A percentile compares a stretch with the other conserved stretches of the same genome.
Conservation (phyloP, 495 filamentous ascomycete genomes). For the Lasiosphaeriaceae sp. region DNA sequence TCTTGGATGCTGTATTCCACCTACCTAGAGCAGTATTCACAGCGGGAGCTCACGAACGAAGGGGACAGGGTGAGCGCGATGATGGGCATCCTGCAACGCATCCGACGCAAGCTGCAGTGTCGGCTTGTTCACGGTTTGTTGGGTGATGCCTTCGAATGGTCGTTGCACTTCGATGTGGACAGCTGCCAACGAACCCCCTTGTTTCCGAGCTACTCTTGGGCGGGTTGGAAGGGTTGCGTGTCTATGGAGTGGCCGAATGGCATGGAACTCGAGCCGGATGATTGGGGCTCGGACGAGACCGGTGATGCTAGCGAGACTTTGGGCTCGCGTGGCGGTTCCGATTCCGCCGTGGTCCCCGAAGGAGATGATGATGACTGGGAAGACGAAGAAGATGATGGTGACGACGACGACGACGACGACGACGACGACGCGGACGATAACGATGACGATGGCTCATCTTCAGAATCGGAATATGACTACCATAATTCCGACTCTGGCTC, state of each 20-base stretch:
- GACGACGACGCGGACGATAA: not conserved
- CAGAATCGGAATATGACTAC: not conserved
- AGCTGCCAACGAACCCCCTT: not conserved
- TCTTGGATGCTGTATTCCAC: not conserved
- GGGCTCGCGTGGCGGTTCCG: not conserved
- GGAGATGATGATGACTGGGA: not conserved
- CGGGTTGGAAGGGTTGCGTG: not conserved
- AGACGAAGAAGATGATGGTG: not conserved
- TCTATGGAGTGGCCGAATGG: not conserved
- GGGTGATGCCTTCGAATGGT: not conserved
- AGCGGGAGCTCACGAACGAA: not conserved
- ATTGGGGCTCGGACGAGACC: not conserved
- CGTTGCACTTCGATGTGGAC: not conserved
- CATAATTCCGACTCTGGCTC: not conserved
- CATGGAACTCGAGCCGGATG: not conserved
- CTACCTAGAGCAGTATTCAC: not conserved
- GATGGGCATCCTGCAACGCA: not conserved
- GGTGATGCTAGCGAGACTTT: not conserved
- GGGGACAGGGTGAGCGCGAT: not conserved
- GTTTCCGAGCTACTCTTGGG: conserved; percentile 7
- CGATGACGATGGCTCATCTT: not conserved
- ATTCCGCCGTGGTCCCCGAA: not conserved
- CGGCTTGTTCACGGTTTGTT: not conserved
- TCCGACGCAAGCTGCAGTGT: not conserved
- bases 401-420: not conserved